Conservation (phyloP, 192 early-diverging fungal species). For the Backusella psychrophila region DNA sequence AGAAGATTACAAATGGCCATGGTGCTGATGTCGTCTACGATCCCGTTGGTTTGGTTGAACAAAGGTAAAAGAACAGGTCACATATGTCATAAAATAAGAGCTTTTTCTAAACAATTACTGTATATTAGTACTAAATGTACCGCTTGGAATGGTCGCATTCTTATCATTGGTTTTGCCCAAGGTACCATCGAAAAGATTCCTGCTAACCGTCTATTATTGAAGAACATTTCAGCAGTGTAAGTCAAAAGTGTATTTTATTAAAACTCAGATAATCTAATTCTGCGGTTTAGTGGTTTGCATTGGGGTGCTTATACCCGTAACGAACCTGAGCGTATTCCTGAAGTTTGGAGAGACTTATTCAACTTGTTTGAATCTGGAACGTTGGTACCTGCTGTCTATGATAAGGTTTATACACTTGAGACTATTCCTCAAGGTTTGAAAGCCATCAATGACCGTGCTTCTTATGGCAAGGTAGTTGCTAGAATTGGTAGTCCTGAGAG, state of each 20-base stretch:
- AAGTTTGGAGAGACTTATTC: slow-evolving; percentile 71
- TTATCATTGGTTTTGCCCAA: slow-evolving; percentile 81
- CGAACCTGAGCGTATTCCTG: slow-evolving; percentile 53
- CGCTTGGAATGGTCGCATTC: slow-evolving; percentile 80
- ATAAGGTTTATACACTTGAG: slow-evolving; percentile 60
- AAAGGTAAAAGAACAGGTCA: slow-evolving; percentile 20
- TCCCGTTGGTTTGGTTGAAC: slow-evolving; percentile 66
- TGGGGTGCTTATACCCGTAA: slow-evolving; percentile 69
- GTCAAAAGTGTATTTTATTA: background rate
- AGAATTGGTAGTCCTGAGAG: slow-evolving; percentile 17
- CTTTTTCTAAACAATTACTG: background rate
- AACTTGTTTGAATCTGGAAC: slow-evolving; percentile 51
- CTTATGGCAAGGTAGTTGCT: slow-evolving; percentile 79
- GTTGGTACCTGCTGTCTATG: slow-evolving; percentile 61
- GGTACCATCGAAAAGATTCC: slow-evolving; percentile 78
- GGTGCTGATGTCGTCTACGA: slow-evolving; percentile 86
- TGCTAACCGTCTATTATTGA: slow-evolving; percentile 75
- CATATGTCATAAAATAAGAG: background rate
- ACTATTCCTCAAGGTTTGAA: slow-evolving; percentile 63
- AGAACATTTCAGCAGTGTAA: slow-evolving; percentile 67
- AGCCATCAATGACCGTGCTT: slow-evolving; percentile 65
- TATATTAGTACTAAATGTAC: slow-evolving; percentile 41
- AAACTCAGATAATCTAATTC: background rate
- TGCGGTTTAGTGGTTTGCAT: slow-evolving; percentile 52
- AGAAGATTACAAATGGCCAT: slow-evolving; percentile 62